Evolutionary conservation across 768 basidiomycete species (phyloP).

Genomic region (Xerocomellus dryophilus): DNA sequence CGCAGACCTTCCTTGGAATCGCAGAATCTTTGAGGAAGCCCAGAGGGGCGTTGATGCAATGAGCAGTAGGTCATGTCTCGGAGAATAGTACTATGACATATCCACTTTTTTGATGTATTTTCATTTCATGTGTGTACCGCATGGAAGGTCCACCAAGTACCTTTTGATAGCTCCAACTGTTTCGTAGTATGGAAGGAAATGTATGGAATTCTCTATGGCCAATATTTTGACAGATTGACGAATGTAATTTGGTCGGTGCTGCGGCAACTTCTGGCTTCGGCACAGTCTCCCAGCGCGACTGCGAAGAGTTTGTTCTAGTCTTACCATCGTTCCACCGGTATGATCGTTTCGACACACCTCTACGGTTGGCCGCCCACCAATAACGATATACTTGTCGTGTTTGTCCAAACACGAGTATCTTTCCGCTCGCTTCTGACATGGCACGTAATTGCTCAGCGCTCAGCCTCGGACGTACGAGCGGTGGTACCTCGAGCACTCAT

Average conservation of each 20-base stretch:
- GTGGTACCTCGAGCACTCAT: no score
- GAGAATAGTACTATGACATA: not conserved
- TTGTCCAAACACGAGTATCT: conserved; percentile 20
- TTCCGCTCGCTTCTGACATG: conserved; percentile 3
- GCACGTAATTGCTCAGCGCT: no score
- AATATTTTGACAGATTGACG: not conserved
- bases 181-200: not conserved
- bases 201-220: not conserved
- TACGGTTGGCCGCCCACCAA: conserved; percentile 22
- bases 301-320: no score
- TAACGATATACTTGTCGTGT: conserved; percentile 13
- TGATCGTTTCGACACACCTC: conserved; percentile 19
- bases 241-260: no score
- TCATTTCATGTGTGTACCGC: not conserved
- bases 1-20: conserved; percentile 53
- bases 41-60: conserved; percentile 44
- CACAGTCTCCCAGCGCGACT: no score
- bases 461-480: no score
- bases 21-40: conserved; percentile 55
- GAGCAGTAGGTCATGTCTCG: not conserved
- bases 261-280: no score
- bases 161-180: not conserved
- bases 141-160: no score
- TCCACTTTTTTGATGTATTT: not conserved
- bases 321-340: not conserved